Base-by-base conservation (phyloP, 768 basidiomycete species). In the Fistulinella prunicolor region DNA sequence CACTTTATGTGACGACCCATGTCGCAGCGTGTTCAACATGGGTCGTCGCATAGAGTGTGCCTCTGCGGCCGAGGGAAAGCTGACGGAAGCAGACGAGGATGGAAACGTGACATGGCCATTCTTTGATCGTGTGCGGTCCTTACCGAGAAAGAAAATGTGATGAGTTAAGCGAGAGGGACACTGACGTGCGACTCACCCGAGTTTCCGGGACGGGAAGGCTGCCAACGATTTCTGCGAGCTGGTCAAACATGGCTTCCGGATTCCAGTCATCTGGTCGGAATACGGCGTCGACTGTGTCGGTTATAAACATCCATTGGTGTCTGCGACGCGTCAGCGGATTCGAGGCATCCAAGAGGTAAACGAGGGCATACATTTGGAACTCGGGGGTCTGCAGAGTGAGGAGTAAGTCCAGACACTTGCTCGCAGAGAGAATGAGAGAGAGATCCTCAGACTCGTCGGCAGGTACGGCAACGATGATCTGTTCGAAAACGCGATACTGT, bases 301-400 rank as follows among this genome's bases (percentile, higher is more conserved):
- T 96, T 36, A 97, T 83, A 66, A 98, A 99, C 60, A 96, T 89
- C 95, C 96, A 99, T 73, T 99, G 94, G 65, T 98, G 89, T 63
- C 87, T 90, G 55, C 36, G 17, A 36, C 5, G 19, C 13, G 40
- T 61, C 9, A 64, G 46, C 38, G 7, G 46, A 42, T 42, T 38
- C 10, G 14, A 13, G 14, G 2, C 10, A 17, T 3, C 32, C 6
- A 28, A 5, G 30, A 10, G 50, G 12, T 9, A 24, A 26, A 35
- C 17, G 42, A 44, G 3, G 36, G 13, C 72, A 51, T 62, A 96
- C 95, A 97, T 89, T 69, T 98, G 96, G 68, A 98, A 99, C 65
- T 98, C 95, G 62, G 94, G 92, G 0, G 92, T 95, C 65, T 98
- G 94, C 21, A 99, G 71, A 3, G 89, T 85, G 10, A 98, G 76